Base-by-base conservation (phyloP, 1,284 basidiomycete genomes). In the Sanghuangporus sanghuang region DNA sequence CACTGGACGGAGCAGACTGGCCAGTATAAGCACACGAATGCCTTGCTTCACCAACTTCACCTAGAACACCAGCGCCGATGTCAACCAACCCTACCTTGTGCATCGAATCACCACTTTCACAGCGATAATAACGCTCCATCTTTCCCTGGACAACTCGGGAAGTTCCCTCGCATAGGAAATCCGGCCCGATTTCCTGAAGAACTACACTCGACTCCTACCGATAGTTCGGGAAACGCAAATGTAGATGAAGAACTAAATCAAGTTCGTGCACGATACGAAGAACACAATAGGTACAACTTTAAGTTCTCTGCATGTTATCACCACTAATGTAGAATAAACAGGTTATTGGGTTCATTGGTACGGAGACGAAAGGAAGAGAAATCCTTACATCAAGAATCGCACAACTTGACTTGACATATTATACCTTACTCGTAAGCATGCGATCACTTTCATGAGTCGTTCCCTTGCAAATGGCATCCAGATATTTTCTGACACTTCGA, bases 21-120 rank as follows among this genome's bases (percentile, higher is more conserved):
- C 18, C 69, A 72, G 68, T 90, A 90, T 75, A 81, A 80, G 69
- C 74, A 77, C 44, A 76, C 82, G 56, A 91, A 91, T 71, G 81
- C 68, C 55, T 73, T 89, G 61, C 79, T 91, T 27, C 83, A 87
- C 65, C 85, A 89, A 68, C 73, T 91, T 53, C 89, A 90, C 68
- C 78, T 83, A 42, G 78, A 85, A 35, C 80, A 88, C 67, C 81
- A 86, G 63, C 85, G 88, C 68, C 79, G 86, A 52, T 18, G 40
- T 39, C 60, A 55, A 42, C 14, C 42, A 21, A 11, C 44, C 0
- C 27, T 36, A 23, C 38, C 48, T 21, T 7, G 3, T 32, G 40
- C 49, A 7, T 61, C 49, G 36, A 53, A n/a, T 18, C 38, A 32
- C 58, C 18, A n/a, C 6, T 12, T 23, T 5, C 49, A 23, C 49